Evolutionary conservation across 139 green algal genomes (phyloP), one percentile per base, ranked within the genome.

Genomic region (Gonium pectorale): DNA sequence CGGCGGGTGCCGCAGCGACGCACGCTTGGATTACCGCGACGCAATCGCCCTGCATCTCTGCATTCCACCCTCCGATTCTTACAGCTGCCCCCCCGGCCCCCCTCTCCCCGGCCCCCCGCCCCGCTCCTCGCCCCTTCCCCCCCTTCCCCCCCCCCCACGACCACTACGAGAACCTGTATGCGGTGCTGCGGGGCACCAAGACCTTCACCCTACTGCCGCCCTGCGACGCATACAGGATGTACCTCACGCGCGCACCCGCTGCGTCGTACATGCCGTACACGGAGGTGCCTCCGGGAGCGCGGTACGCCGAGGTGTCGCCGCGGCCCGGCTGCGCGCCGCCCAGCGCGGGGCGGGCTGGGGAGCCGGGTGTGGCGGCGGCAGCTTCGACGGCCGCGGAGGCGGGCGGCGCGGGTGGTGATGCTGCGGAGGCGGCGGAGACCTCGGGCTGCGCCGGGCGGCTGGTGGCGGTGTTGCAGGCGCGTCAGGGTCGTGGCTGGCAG

Each of bases 111-210:
- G n/a, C n/a, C n/a, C n/a, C n/a, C n/a, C n/a, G n/a, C n/a, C n/a
- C n/a, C n/a, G n/a, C n/a, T n/a, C n/a, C n/a, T n/a, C n/a, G n/a
- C 35, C 37, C 31, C 49, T 49, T 26, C 26, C 37, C 1, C 26
- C 21, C 40, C 6, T 31, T n/a, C 27, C 38, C 40, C 40, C 41
- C 31, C 33, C 35, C 37, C 38, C 22, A 29, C 67, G 51, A 72
- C 24, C 66, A 95, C 69, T 98, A 97, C 81, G 96, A 98, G 84
- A 98, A 98, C 83, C 79, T 96, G 26, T 98, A 96, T 49, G 90
- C 90, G 54, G 93, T 98, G 17, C 46, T 98, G 24, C 54, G 80
- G 0, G 95, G 95, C 67, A 89, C 77, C 37, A 98, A 98, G 87
- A 89, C 87, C 8, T 98, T 98, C 90, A 89, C 86, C 19, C 91